Evolutionary conservation across 495 filamentous ascomycete species (phyloP).

Genomic region (Penicillium ucsense): DNA sequence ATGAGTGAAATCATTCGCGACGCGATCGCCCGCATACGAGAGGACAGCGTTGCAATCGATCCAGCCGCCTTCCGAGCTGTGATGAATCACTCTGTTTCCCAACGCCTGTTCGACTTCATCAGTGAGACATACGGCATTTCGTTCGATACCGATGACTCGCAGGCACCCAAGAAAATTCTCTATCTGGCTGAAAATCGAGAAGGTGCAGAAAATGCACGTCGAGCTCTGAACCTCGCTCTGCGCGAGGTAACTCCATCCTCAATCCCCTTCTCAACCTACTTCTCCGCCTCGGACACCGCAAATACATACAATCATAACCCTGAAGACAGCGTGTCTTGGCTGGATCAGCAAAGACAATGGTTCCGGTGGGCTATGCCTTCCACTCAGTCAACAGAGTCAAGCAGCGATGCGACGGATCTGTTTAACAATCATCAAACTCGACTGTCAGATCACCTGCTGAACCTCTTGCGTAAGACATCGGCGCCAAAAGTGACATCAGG

Average conservation of each 20-base stretch:
- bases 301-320: conserved; percentile 13
- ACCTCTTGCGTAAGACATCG: conserved; percentile 17
- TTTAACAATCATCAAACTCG: conserved; percentile 25
- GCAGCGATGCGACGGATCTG: conserved; percentile 9
- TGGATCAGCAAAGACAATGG: conserved; percentile 28
- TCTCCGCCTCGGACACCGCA: conserved; percentile 19
- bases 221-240: conserved; percentile 26
- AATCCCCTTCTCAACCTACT: conserved; percentile 29
- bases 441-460: conserved; percentile 28
- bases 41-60: conserved; percentile 18
- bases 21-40: conserved; percentile 23
- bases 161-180: conserved; percentile 14
- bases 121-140: conserved; percentile 19
- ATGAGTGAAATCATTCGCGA: conserved; percentile 34
- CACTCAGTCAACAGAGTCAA: conserved; percentile 6
- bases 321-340: conserved; percentile 18
- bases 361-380: conserved; percentile 32
- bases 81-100: conserved; percentile 7
- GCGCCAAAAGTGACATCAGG: background rate
- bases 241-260: conserved; percentile 7
- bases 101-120: conserved; percentile 27
- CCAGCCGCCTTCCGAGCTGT: background rate
- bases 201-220: conserved; percentile 25
- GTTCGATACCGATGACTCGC: conserved; percentile 11
- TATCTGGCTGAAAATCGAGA: conserved; percentile 28